phyloP scores from a whole-genome alignment of 805 yeast species.

The Scheffersomyces lignosus region DNA sequence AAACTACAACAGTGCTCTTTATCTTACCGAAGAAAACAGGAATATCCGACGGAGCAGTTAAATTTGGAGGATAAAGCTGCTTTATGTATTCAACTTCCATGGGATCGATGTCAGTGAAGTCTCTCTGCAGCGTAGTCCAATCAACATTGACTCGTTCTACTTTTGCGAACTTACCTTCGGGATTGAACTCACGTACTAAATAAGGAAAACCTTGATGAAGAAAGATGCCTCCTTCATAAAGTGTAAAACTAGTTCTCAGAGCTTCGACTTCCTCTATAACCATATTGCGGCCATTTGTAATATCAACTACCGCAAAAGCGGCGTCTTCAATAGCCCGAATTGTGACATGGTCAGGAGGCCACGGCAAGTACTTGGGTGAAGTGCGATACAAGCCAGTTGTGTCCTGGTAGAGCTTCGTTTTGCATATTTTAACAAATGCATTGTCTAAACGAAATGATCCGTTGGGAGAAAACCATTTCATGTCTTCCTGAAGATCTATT shows the following conservation, averaged over 20 bases:
- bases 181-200: constrained; percentile 78
- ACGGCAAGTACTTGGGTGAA: constrained; percentile 60
- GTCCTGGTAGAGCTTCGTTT: constrained; percentile 36
- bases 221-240: constrained; percentile 90
- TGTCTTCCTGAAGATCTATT: constrained; percentile 52
- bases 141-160: constrained; percentile 89
- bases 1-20: constrained; percentile 71
- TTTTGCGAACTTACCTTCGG: constrained; percentile 76
- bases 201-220: constrained; percentile 93
- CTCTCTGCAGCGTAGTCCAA: constrained; percentile 91
- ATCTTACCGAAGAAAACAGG: constrained; percentile 80
- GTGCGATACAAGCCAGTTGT: constrained; percentile 30
- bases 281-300: constrained; percentile 70
- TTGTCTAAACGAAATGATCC: constrained; percentile 13
- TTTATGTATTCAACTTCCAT: constrained; percentile 63
- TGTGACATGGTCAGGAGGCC: constrained; percentile 77
- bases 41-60: constrained; percentile 30
- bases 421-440: constrained; percentile 32
- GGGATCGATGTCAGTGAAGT: constrained; percentile 92
- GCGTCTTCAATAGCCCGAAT: constrained; percentile 83
- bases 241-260: constrained; percentile 82
- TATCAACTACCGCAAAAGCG: constrained; percentile 85
- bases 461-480: constrained; percentile 52
- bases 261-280: constrained; percentile 90
- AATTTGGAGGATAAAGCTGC: constrained; percentile 47